phyloP scores from a whole-genome alignment of 1,284 basidiomycete species.

The Phellinidium pouzarii region DNA sequence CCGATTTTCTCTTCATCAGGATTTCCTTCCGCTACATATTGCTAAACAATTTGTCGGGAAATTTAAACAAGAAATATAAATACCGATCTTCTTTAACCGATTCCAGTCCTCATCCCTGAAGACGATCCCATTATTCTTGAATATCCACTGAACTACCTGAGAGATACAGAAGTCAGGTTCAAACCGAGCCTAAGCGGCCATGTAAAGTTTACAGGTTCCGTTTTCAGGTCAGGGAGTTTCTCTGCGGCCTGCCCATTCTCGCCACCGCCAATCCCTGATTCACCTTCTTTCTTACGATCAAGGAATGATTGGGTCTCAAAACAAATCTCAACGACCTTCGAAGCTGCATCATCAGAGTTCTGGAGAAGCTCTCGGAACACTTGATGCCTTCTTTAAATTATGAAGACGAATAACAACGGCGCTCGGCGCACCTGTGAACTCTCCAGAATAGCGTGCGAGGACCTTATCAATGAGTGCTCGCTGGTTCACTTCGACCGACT shows the following conservation, averaged over 20 bases:
- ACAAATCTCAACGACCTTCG: slow-evolving; percentile 73
- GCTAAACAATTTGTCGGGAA: slow-evolving; percentile 8
- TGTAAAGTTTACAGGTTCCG: slow-evolving; percentile 33
- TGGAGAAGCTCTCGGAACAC: slow-evolving; percentile 90
- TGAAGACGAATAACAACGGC: not conserved
- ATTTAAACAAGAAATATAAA: slow-evolving; percentile 20
- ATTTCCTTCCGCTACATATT: slow-evolving; percentile 65
- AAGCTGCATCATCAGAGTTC: slow-evolving; percentile 93
- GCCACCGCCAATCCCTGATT: slow-evolving; percentile 1
- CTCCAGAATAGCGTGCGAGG: slow-evolving; percentile 89
- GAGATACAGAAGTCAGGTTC: not conserved
- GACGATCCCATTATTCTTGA: slow-evolving; percentile 81
- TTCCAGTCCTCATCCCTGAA: slow-evolving; percentile 86
- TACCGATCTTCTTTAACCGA: slow-evolving; percentile 82
- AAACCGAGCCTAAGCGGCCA: not conserved
- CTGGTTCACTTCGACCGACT: slow-evolving; percentile 93
- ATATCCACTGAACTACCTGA: slow-evolving; percentile 68
- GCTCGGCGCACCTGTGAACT: slow-evolving; percentile 63
- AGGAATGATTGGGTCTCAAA: slow-evolving; percentile 65
- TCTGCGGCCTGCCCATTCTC: slow-evolving; percentile 9
- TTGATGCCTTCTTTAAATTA: slow-evolving; percentile 21
- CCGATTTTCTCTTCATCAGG: slow-evolving; percentile 83
- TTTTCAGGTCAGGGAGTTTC: slow-evolving; percentile 57
- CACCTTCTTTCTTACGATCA: slow-evolving; percentile 32
- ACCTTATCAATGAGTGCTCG: slow-evolving; percentile 91